A percentile compares a stretch with the other conserved stretches of the same genome.
phyloP scores from a whole-genome alignment of 1,284 basidiomycete species.

The Puccinia horiana region DNA sequence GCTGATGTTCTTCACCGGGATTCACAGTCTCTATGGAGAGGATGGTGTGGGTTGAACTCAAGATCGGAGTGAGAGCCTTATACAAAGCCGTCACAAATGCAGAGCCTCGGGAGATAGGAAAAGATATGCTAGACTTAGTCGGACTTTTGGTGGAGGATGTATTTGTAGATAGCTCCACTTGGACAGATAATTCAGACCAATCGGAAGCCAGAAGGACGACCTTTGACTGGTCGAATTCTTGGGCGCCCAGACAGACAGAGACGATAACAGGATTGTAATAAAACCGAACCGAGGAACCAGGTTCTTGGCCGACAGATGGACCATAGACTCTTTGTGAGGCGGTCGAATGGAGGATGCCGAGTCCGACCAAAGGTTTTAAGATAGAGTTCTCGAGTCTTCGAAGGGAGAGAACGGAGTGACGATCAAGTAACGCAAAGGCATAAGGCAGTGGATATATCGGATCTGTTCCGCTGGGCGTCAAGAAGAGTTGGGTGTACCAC shows the following conservation, averaged over 20 bases:
- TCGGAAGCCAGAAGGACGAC: constrained; percentile 5
- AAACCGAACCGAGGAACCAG: constrained; percentile 25
- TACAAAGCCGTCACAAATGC: constrained; percentile 45
- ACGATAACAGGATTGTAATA: constrained; percentile 47
- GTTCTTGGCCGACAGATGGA: constrained; percentile 18
- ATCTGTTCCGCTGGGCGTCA: constrained; percentile 43
- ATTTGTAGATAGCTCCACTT: constrained; percentile 22
- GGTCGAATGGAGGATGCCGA: constrained; percentile 46
- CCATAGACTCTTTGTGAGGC: constrained; percentile 36
- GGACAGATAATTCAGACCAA: constrained; percentile 45
- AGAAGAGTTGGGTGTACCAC: constrained; percentile 47
- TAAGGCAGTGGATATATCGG: constrained; percentile 50
- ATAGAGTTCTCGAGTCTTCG: background rate
- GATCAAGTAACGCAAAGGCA: constrained; percentile 35
- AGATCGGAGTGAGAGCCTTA: constrained; percentile 13
- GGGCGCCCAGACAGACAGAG: constrained; percentile 34
- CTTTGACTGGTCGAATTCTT: constrained; percentile 22
- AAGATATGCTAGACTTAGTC: background rate
- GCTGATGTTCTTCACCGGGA: constrained; percentile 6
- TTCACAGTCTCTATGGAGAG: constrained; percentile 7
- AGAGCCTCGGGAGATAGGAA: constrained; percentile 41
- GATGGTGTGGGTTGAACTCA: constrained; percentile 34
- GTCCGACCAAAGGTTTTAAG: constrained; percentile 20
- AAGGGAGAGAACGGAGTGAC: constrained; percentile 41
- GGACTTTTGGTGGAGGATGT: background rate